Evolutionary conservation across 192 early-diverging fungal species (phyloP).

Genomic region (Umbelopsis isabellina): DNA sequence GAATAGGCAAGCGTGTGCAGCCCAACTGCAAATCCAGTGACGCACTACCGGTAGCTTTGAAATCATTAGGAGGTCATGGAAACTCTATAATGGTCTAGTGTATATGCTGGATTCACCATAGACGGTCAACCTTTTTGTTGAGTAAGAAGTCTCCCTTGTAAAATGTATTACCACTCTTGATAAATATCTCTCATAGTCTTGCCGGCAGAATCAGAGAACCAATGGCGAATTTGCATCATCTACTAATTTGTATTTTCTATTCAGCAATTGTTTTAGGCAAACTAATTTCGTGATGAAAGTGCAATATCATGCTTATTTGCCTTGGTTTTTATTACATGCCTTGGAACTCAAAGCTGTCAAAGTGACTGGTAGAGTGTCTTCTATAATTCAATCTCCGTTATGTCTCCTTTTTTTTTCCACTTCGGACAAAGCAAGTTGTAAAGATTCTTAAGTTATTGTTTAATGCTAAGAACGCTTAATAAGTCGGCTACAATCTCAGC

Average conservation of each 20-base stretch:
- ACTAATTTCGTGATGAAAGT: too few relatives aligned
- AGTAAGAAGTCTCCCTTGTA: not conserved
- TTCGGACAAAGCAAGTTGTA: too few relatives aligned
- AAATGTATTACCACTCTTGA: not conserved
- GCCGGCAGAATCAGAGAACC: too few relatives aligned
- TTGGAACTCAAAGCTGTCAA: too few relatives aligned
- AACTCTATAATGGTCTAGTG: conserved; percentile 2
- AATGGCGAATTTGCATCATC: too few relatives aligned
- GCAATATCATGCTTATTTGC: too few relatives aligned
- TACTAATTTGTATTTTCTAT: too few relatives aligned
- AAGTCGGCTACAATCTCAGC: not conserved
- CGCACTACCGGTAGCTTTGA: not conserved
- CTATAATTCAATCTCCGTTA: too few relatives aligned
- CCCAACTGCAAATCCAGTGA: not conserved
- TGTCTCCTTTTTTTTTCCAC: too few relatives aligned
- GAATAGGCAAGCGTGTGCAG: not conserved
- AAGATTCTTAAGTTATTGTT: not conserved
- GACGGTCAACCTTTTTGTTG: not conserved
- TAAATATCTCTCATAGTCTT: not conserved
- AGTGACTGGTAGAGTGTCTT: too few relatives aligned
- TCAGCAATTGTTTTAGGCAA: not conserved
- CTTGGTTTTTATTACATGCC: too few relatives aligned
- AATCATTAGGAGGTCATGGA: not conserved
- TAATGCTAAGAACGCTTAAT: not conserved
- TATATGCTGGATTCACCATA: conserved; percentile 1